These are phyloP conservation scores for Alloascoidea africana DNA, from an alignment of 805 yeast genomes.

Conservation along the genomic window DNA sequence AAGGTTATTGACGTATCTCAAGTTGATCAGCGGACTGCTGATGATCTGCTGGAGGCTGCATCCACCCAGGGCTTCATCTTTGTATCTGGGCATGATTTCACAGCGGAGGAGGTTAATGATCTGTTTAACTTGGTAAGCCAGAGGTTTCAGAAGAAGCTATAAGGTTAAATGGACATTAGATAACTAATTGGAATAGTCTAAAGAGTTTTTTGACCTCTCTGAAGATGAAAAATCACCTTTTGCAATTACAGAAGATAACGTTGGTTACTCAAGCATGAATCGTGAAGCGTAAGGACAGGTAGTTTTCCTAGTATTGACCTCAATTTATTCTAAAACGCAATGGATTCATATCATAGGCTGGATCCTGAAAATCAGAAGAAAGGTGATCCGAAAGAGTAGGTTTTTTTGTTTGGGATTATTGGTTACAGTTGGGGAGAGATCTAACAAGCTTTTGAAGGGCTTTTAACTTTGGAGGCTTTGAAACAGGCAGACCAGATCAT, in stretches of 20 bases:
- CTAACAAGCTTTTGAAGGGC: slow-evolving; percentile 29
- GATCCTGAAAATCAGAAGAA: slow-evolving; percentile 20
- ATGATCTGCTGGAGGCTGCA: slow-evolving; percentile 40
- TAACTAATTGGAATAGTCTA: slow-evolving; percentile 16
- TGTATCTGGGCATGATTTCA: slow-evolving; percentile 53
- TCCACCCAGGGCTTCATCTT: slow-evolving; percentile 50
- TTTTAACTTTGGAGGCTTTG: slow-evolving; percentile 45
- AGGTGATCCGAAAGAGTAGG: slow-evolving; percentile 26
- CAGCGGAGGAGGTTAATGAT: slow-evolving; percentile 34
- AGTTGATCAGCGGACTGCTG: slow-evolving; percentile 26
- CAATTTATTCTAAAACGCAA: too few relatives aligned
- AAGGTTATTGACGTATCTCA: slow-evolving; percentile 35
- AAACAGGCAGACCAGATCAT: slow-evolving; percentile 29
- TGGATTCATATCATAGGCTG: too few relatives aligned
- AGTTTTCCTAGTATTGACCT: too few relatives aligned
- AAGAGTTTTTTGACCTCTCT: slow-evolving; percentile 36
- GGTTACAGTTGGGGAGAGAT: slow-evolving; percentile 17
- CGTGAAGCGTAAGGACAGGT: slow-evolving; percentile 31
- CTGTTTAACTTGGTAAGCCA: slow-evolving; percentile 24
- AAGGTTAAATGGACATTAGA: not conserved
- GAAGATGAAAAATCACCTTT: slow-evolving; percentile 31
- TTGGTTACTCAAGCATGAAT: slow-evolving; percentile 42
- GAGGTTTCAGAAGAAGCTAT: not conserved
- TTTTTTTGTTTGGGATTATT: too few relatives aligned
- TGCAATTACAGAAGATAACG: slow-evolving; percentile 38